Percentiles rank a stretch among this genome's conserved stretches.
These are phyloP conservation scores for Pulveroboletus sp. DNA, from an alignment of 768 basidiomycete species.

Conservation along the genomic window DNA sequence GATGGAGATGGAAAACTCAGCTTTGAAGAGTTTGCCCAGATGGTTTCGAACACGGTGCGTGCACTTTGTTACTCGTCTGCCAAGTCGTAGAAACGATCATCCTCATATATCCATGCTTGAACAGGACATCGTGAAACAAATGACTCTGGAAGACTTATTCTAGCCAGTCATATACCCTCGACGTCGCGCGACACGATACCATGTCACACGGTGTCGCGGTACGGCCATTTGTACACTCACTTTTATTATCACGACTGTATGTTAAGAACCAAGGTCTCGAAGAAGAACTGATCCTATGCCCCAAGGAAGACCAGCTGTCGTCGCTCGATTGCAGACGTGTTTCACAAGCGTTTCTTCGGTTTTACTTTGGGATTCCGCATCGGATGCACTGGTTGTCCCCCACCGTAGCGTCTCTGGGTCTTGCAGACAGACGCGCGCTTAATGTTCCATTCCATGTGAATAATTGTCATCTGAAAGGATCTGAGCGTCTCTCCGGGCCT, in stretches of 20 bases:
- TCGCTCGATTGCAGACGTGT: neutral
- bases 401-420: neutral
- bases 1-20: constrained; percentile 96
- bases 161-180: constrained; percentile 30
- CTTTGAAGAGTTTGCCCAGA: constrained; percentile 94
- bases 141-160: constrained; percentile 94
- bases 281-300: constrained; percentile 4
- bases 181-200: constrained; percentile 16
- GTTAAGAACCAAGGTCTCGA: constrained; percentile 5
- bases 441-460: neutral
- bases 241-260: constrained; percentile 20
- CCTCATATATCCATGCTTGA: constrained; percentile 6
- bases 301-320: neutral
- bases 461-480: neutral
- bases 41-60: constrained; percentile 96
- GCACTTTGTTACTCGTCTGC: constrained; percentile 20
- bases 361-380: neutral
- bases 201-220: constrained; percentile 11
- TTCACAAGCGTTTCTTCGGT: neutral
- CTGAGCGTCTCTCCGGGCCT: neutral
- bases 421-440: neutral
- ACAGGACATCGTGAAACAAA: constrained; percentile 97
- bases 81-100: neutral
- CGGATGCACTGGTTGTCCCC: neutral
- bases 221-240: constrained; percentile 20